Evolutionary conservation across 495 filamentous ascomycete genomes (phyloP).

Genomic region (Penicillium tannophilum): DNA sequence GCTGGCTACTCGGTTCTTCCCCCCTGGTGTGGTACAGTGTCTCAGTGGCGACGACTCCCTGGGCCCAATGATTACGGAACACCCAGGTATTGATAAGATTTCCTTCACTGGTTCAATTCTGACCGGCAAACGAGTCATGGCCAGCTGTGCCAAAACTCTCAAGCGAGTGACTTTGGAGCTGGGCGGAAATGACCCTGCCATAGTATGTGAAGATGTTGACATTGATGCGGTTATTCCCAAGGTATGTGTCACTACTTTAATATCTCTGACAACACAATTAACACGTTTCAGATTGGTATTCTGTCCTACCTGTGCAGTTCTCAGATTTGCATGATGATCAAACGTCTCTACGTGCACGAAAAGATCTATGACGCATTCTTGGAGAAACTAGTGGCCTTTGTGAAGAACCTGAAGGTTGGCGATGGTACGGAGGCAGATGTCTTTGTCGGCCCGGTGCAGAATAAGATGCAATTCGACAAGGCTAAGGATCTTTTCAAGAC

Average conservation of each 20-base stretch:
- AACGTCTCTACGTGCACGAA: slow-evolving; percentile 71
- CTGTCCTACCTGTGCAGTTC: slow-evolving; percentile 59
- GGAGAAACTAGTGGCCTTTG: slow-evolving; percentile 54
- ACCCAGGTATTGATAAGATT: slow-evolving; percentile 67
- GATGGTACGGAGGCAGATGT: slow-evolving; percentile 44
- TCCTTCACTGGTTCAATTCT: slow-evolving; percentile 67
- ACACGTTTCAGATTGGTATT: slow-evolving; percentile 20
- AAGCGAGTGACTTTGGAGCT: slow-evolving; percentile 63
- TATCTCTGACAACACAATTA: neutral
- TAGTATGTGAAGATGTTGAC: slow-evolving; percentile 67
- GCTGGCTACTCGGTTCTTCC: slow-evolving; percentile 60
- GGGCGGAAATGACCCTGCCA: slow-evolving; percentile 70
- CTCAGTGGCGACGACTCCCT: slow-evolving; percentile 67
- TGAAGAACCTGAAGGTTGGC: slow-evolving; percentile 52
- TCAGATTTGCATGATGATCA: slow-evolving; percentile 61
- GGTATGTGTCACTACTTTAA: slow-evolving; percentile 22
- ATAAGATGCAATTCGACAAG: slow-evolving; percentile 58
- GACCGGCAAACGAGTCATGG: slow-evolving; percentile 67
- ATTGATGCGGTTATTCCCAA: slow-evolving; percentile 60
- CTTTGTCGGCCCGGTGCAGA: slow-evolving; percentile 61
- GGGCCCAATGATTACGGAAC: slow-evolving; percentile 58
- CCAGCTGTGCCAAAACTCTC: slow-evolving; percentile 58
- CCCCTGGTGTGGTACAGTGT: slow-evolving; percentile 67
- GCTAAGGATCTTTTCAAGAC: slow-evolving; percentile 53
- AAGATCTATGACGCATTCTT: slow-evolving; percentile 65